phyloP scores from a whole-genome alignment of 1,284 basidiomycete genomes.

The Kalmanozyma brasiliensis region DNA sequence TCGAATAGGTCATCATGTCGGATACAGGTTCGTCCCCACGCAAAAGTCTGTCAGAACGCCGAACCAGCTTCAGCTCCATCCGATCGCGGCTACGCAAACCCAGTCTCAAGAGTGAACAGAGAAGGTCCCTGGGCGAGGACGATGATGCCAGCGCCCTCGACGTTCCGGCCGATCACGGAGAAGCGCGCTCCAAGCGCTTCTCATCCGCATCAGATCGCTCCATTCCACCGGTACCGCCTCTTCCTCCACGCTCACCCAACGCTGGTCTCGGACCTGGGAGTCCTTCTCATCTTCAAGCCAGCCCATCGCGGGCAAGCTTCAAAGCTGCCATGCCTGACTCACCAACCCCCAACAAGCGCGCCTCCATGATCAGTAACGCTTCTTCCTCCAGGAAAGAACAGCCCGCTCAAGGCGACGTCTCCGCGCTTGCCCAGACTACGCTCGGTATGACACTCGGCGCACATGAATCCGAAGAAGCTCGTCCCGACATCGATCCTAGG shows the following conservation, averaged over 20 bases:
- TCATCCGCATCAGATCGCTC: constrained; percentile 27
- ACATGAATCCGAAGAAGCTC: constrained; percentile 7
- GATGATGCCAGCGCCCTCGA: constrained; percentile 8
- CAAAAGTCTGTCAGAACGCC: constrained; percentile 30
- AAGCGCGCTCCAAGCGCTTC: constrained; percentile 28
- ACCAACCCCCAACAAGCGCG: constrained; percentile 2
- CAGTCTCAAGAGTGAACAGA: constrained; percentile 18
- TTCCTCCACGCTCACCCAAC: constrained; percentile 11
- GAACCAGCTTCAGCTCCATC: constrained; percentile 41
- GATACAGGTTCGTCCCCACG: constrained; percentile 24
- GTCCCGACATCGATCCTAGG: background rate
- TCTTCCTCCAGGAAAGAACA: constrained; percentile 8
- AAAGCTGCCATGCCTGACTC: background rate
- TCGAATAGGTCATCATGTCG: constrained; percentile 16
- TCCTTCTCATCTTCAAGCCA: constrained; percentile 14
- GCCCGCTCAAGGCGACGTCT: constrained; percentile 12
- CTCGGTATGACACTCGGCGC: constrained; percentile 29
- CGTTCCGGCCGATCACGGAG: constrained; percentile 2
- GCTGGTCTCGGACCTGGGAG: background rate
- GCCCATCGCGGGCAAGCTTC: constrained; percentile 1
- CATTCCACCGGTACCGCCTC: constrained; percentile 39
- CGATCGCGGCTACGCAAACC: constrained; percentile 30
- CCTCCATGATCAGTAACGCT: constrained; percentile 13
- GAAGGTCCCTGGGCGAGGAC: constrained; percentile 1
- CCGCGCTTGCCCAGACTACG: constrained; percentile 14